These are phyloP conservation scores for Coprinopsis sp. DNA, from an alignment of 768 basidiomycete genomes.

Conservation along the genomic window DNA sequence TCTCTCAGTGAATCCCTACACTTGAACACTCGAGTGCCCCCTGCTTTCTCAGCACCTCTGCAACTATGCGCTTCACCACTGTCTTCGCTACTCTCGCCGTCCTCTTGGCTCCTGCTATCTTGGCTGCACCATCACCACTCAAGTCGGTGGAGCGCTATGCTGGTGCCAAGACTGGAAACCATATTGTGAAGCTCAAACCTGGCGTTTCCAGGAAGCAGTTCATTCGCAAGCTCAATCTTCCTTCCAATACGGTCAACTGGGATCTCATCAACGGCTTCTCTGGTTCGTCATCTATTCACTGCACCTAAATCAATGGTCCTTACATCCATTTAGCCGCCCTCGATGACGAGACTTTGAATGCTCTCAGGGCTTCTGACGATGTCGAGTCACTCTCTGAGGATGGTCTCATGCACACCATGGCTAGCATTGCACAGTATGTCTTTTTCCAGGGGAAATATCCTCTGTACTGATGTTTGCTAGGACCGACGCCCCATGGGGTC, in stretches of 20 bases:
- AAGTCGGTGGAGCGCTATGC: conserved; percentile 12
- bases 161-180: conserved; percentile 9
- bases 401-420: conserved; percentile 20
- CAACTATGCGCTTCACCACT: not conserved
- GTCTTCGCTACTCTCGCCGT: conserved; percentile 7
- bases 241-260: conserved; percentile 4
- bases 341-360: conserved; percentile 14
- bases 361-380: conserved; percentile 18
- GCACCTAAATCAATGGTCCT: not conserved
- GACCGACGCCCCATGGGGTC: conserved; percentile 32
- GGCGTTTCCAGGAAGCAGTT: conserved; percentile 4
- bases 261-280: conserved; percentile 14
- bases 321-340: conserved; percentile 12
- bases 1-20: no score
- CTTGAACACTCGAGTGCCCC: not conserved
- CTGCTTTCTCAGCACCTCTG: not conserved
- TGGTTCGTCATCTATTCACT: not conserved
- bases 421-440: conserved; percentile 16
- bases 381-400: conserved; percentile 24
- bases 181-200: conserved; percentile 12
- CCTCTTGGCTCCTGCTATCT: conserved; percentile 1
- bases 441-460: not conserved
- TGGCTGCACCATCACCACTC: conserved; percentile 6
- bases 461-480: conserved; percentile 8
- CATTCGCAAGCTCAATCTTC: not conserved